Base-by-base conservation (phyloP, 805 yeast genomes). In the Komagataella mondaviorum region DNA sequence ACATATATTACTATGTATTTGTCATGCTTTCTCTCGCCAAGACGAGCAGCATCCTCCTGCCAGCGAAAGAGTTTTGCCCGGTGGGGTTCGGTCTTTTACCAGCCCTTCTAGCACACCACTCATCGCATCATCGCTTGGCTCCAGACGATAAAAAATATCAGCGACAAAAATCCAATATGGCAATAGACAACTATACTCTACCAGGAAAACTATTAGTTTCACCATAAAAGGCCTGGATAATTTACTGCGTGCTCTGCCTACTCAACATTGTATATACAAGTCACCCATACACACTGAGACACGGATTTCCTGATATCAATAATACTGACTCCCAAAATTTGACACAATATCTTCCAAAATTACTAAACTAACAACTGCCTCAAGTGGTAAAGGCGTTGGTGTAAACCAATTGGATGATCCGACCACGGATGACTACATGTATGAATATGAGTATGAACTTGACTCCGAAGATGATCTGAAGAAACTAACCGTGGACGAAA, bases 401-500 rank as follows among this genome's bases (percentile, higher is more conserved):
- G 39, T 14, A 30, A 30, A 30, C 14, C 39, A 30, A 30, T 30
- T 30, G 14, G 39, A 30, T 10, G 39, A 30, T 30, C 39, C 39
- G 14, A 30, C 14, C 14, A 30, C 39, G 12, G 39, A 30, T 30
- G 39, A 30, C 4, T 10, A 30, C 14, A 30, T 30, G 39, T 30
- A 48, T 18, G 49, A 48, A 22, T 48, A 48, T n/a, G 23, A 23
- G 10, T 48, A 30, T 48, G 49, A 48, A 16, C 45, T 48, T 20
- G 49, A 39, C 20, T 44, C 36, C 44, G 24, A 17, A 23, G 49
- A 48, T 8, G 44, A 48, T 44, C 16, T 23, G 45, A 20, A 43
- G 12, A 43, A 39, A 30, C 16, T 46, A 3, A 46, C 23, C 17
- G 17, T 46, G 7, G 48, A 46, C 18, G 48, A 24, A 24, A 23